Percentiles rank a stretch among this genome's conserved stretches.
These are phyloP conservation scores for Davidsoniella virescens DNA, from an alignment of 2,329 filamentous ascomycete species.

Conservation along the genomic window DNA sequence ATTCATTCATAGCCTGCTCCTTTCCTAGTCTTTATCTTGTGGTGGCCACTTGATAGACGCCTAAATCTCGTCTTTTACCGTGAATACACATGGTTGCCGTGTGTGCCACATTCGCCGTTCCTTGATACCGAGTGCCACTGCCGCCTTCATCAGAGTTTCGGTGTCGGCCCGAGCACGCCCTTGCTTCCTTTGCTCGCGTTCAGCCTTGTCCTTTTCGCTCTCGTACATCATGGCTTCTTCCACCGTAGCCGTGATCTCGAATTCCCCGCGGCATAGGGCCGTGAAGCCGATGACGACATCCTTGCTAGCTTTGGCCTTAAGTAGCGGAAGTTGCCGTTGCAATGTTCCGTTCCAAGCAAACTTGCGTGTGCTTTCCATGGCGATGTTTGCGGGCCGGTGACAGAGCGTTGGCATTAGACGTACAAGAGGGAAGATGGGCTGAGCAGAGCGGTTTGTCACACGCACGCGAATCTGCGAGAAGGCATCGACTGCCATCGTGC, in stretches of 20 bases:
- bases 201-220: conserved; percentile 19
- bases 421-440: conserved; percentile 54
- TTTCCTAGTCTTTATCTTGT: not conserved
- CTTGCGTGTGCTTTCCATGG: conserved; percentile 67
- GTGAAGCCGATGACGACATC: conserved; percentile 54
- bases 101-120: conserved; percentile 51
- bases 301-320: conserved; percentile 41
- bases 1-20: too few relatives aligned
- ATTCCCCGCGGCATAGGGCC: conserved; percentile 62
- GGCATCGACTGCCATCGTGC: conserved; percentile 22
- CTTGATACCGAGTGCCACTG: conserved; percentile 35
- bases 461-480: conserved; percentile 56
- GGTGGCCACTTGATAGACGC: not conserved
- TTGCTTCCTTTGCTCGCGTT: conserved; percentile 16
- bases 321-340: conserved; percentile 52
- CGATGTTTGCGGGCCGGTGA: conserved; percentile 52
- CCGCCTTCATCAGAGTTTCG: conserved; percentile 37
- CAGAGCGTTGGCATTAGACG: conserved; percentile 63
- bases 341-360: conserved; percentile 74
- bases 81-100: conserved; percentile 37
- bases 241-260: conserved; percentile 64
- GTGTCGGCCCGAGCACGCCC: conserved; percentile 34
- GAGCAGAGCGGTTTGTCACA: conserved; percentile 55
- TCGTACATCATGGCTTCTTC: conserved; percentile 55
- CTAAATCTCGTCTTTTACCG: conserved; percentile 29